Conservation (phyloP, 2,329 filamentous ascomycete genomes). For the Zymoseptoria pseudotritici region DNA sequence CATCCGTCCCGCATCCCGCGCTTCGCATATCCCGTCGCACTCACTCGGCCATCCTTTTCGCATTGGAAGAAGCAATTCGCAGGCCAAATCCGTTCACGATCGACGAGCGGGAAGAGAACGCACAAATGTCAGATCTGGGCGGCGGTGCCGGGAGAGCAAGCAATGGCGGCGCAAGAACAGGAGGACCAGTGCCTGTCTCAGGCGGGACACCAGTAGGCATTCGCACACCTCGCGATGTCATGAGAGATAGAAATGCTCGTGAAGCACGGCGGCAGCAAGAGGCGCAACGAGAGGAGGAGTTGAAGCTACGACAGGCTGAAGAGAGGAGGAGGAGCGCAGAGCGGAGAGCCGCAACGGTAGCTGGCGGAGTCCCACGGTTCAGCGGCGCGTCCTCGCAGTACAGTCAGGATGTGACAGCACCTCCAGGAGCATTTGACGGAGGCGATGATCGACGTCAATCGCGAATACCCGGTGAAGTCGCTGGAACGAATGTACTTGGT, state of each 20-base stretch:
- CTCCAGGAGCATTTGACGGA: conserved; percentile 19
- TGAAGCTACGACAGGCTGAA: conserved; percentile 39
- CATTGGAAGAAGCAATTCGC: conserved; percentile 83
- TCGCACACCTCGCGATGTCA: conserved; percentile 80
- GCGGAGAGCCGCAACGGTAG: conserved; percentile 46
- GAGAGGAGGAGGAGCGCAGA: conserved; percentile 49
- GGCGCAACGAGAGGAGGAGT: conserved; percentile 37
- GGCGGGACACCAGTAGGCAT: conserved; percentile 51
- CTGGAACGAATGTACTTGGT: conserved; percentile 26
- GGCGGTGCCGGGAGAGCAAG: conserved; percentile 45
- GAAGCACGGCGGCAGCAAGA: conserved; percentile 64
- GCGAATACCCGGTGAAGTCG: conserved; percentile 22
- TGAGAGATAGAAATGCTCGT: conserved; percentile 74
- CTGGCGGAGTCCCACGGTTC: conserved; percentile 17
- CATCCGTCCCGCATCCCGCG: conserved; percentile 45
- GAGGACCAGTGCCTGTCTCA: conserved; percentile 48
- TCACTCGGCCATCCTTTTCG: conserved; percentile 82
- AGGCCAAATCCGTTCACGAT: conserved; percentile 75
- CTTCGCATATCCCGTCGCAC: conserved; percentile 73
- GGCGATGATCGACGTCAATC: conserved; percentile 14
- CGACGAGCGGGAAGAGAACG: conserved; percentile 79
- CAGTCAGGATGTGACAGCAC: conserved; percentile 19
- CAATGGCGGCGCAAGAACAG: conserved; percentile 50
- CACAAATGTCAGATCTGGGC: conserved; percentile 81
- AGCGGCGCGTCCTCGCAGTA: conserved; percentile 25